phyloP scores from a whole-genome alignment of 2,329 filamentous ascomycete species.

The Clonostachys rhizophaga region DNA sequence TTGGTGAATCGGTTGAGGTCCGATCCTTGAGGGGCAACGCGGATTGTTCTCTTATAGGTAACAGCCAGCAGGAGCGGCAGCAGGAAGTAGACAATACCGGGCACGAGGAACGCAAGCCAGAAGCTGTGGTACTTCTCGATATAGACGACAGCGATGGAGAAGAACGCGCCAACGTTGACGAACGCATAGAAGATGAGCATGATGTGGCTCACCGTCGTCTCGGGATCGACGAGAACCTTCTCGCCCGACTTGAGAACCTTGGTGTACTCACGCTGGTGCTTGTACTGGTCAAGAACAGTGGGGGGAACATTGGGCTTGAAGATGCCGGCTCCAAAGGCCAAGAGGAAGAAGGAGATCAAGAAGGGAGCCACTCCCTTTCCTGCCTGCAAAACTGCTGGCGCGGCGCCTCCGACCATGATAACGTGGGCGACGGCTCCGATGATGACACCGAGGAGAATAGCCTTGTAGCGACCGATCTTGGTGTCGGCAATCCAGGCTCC shows the following conservation, averaged over 20 bases:
- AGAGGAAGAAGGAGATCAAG: slow-evolving; percentile 52
- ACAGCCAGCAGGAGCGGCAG: too few species aligned
- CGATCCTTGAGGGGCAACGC: too few species aligned
- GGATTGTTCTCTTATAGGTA: too few species aligned
- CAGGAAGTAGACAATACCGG: slow-evolving; percentile 30
- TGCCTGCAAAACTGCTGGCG: slow-evolving; percentile 33
- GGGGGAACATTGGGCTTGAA: slow-evolving; percentile 63
- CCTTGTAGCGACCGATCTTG: slow-evolving; percentile 56
- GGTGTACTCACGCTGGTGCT: slow-evolving; percentile 44
- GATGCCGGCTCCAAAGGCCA: slow-evolving; percentile 62
- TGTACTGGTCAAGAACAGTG: slow-evolving; percentile 61
- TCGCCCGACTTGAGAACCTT: slow-evolving; percentile 42
- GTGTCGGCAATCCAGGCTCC: slow-evolving; percentile 52
- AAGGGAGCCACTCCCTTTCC: slow-evolving; percentile 42
- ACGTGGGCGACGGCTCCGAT: slow-evolving; percentile 56
- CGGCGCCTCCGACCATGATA: slow-evolving; percentile 35
- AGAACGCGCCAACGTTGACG: too few species aligned
- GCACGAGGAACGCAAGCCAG: slow-evolving; percentile 54
- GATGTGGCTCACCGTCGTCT: slow-evolving; percentile 63
- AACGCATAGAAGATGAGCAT: slow-evolving; percentile 47
- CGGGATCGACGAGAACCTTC: slow-evolving; percentile 61
- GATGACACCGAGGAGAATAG: slow-evolving; percentile 50
- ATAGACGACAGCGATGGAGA: slow-evolving; percentile 48
- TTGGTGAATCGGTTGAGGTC: too few species aligned
- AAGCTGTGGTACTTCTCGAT: slow-evolving; percentile 65